phyloP scores from a whole-genome alignment of 768 basidiomycete species.

The Paxillus ammoniavirescens region DNA sequence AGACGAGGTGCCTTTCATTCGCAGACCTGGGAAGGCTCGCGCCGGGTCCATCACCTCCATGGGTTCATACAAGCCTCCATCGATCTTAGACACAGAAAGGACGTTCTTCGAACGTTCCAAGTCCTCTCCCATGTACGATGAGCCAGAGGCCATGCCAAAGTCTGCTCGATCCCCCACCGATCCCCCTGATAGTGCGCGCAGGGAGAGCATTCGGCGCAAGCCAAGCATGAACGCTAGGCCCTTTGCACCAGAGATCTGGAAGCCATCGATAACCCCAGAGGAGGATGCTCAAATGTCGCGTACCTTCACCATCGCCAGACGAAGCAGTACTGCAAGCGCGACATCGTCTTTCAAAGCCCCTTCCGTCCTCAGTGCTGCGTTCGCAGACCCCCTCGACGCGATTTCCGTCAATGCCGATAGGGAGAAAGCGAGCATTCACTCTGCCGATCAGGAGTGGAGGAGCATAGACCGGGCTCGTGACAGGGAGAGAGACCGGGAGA shows the following conservation, averaged over 20 bases:
- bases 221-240: slow-evolving; percentile 34
- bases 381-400: slow-evolving; percentile 27
- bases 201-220: slow-evolving; percentile 30
- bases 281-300: slow-evolving; percentile 43
- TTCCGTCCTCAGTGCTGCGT: slow-evolving; percentile 39
- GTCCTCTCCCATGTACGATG: slow-evolving; percentile 23
- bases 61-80: slow-evolving; percentile 27
- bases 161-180: slow-evolving; percentile 19
- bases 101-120: slow-evolving; percentile 20
- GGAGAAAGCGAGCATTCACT: slow-evolving; percentile 26
- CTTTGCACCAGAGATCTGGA: slow-evolving; percentile 48
- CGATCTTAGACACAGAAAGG: slow-evolving; percentile 22
- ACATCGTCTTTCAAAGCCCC: slow-evolving; percentile 46
- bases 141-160: slow-evolving; percentile 26
- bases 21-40: slow-evolving; percentile 19
- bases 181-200: slow-evolving; percentile 22
- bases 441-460: slow-evolving; percentile 29
- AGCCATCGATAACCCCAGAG: slow-evolving; percentile 43
- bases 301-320: slow-evolving; percentile 41
- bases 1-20: slow-evolving; percentile 17
- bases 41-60: slow-evolving; percentile 27
- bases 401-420: slow-evolving; percentile 20
- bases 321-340: slow-evolving; percentile 50
- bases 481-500: slow-evolving; percentile 21
- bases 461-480: slow-evolving; percentile 24